These are phyloP conservation scores for Barnettozyma pratensis DNA, from an alignment of 805 yeast genomes.

Conservation along the genomic window DNA sequence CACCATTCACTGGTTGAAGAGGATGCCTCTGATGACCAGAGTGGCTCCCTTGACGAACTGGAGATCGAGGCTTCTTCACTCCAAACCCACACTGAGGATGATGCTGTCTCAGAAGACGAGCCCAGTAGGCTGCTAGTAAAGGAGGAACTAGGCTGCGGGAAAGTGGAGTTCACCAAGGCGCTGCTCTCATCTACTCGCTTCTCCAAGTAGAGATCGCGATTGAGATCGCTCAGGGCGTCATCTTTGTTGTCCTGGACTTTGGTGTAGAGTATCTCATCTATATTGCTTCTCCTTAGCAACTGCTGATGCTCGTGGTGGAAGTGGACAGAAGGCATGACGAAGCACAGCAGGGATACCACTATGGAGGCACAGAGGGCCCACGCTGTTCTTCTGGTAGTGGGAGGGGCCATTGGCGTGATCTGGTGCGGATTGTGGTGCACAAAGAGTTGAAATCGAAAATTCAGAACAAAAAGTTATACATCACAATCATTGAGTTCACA, in stretches of 20 bases:
- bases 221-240: not conserved
- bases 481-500: not conserved
- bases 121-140: not conserved
- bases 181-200: not conserved
- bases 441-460: not conserved
- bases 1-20: slow-evolving; percentile 8
- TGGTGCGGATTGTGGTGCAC: no score
- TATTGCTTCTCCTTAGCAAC: not conserved
- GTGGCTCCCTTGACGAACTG: no score
- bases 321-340: not conserved
- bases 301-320: not conserved
- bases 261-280: not conserved
- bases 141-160: not conserved
- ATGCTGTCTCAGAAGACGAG: not conserved
- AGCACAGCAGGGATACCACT: not conserved
- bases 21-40: not conserved
- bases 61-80: not conserved
- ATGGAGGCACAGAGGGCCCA: not conserved
- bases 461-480: not conserved
- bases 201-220: not conserved
- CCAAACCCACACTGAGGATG: not conserved
- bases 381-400: not conserved
- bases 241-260: not conserved
- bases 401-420: no score
- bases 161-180: not conserved